Percentiles rank a stretch among this genome's conserved stretches.
phyloP scores from a whole-genome alignment of 495 filamentous ascomycete species.

The Penicillium cinerascens region DNA sequence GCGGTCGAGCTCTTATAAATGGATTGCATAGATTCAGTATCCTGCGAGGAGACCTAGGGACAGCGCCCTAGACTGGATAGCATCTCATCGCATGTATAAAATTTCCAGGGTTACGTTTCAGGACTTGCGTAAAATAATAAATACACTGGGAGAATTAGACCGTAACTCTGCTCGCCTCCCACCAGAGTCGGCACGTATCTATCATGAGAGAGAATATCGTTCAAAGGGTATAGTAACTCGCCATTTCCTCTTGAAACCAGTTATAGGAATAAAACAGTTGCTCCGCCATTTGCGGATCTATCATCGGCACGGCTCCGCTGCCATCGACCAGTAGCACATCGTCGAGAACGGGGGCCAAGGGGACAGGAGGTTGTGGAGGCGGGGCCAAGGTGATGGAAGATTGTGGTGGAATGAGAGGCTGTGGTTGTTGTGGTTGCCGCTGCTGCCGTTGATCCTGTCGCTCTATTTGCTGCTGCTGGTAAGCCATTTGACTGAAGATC shows the following conservation, averaged over 20 bases:
- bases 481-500: constrained; percentile 45
- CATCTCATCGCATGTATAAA: no score
- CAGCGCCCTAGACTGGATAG: no score
- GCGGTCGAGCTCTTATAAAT: no score
- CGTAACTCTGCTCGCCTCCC: background rate
- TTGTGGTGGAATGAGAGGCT: constrained; percentile 24
- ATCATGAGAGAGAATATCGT: constrained; percentile 7
- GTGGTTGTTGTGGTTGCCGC: constrained; percentile 14
- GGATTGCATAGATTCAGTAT: no score
- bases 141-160: background rate
- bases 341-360: constrained; percentile 42
- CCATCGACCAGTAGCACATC: constrained; percentile 40
- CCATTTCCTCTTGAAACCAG: constrained; percentile 47
- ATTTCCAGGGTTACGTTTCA: background rate
- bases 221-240: constrained; percentile 44
- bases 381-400: constrained; percentile 18
- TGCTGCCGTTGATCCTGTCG: constrained; percentile 24
- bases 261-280: constrained; percentile 44
- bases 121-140: background rate
- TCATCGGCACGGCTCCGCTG: constrained; percentile 33
- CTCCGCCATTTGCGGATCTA: constrained; percentile 41
- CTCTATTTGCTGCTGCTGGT: constrained; percentile 31
- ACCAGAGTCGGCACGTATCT: background rate
- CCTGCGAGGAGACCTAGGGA: no score
- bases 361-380: constrained; percentile 35